phyloP scores from a whole-genome alignment of 305 asterid genomes.

The Fraxinus ornus region DNA sequence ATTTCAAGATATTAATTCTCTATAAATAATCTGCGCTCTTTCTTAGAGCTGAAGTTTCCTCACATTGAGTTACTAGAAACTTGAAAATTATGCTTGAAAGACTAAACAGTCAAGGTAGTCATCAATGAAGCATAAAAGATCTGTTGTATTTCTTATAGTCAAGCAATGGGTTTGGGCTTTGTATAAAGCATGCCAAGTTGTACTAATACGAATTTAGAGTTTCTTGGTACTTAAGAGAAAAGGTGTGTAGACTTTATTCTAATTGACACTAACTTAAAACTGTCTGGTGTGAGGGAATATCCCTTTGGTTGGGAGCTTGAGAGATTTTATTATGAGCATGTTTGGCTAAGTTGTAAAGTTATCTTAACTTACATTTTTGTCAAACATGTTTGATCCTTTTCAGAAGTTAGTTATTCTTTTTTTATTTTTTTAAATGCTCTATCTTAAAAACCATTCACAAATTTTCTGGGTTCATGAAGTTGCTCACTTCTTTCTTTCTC shows the following conservation, averaged over 20 bases:
- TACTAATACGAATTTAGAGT: not conserved
- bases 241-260: not conserved
- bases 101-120: not conserved
- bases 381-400: not conserved
- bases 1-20: not conserved
- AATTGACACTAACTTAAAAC: not conserved
- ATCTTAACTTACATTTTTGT: not conserved
- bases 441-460: not conserved
- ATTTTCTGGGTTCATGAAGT: not conserved
- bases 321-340: not conserved
- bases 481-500: not conserved
- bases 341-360: not conserved
- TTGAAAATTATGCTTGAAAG: not conserved
- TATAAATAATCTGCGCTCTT: not conserved
- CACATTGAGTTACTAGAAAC: not conserved
- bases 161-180: not conserved
- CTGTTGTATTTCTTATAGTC: not conserved
- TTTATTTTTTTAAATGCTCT: not conserved
- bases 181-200: not conserved
- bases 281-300: not conserved
- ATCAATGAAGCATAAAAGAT: not conserved
- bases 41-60: conserved; percentile 12
- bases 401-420: not conserved
- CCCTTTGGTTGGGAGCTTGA: not conserved
- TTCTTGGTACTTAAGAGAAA: not conserved